Evolutionary conservation across 192 early-diverging fungal genomes (phyloP), one percentile per base, ranked within the genome.

Genomic region (Backusella australiensis): DNA sequence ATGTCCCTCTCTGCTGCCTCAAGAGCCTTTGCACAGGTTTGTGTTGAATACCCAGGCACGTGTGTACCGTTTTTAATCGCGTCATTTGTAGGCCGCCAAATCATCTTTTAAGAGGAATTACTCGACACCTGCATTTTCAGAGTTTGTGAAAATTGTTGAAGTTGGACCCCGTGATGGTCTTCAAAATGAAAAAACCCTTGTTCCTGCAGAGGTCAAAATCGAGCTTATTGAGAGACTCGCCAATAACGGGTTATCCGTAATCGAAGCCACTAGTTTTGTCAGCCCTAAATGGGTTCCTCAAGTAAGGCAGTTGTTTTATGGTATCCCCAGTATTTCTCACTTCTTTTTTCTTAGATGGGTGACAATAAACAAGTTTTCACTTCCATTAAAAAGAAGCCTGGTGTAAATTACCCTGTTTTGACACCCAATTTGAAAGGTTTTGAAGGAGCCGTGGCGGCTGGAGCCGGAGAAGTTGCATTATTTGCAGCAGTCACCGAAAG

Each of bases 201-300:
- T 99, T 46, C 91, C 95, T 15, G 90, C 95, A 6, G 88, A 87
- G 38, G 88, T 88, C 70, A 99, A 99, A 75, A 89, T 97, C 42
- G 84, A 90, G n/a, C 86, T 99, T 71, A 96, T 99, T 81, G 90
- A 96, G 78, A 82, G 84, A 32, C 89, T 99, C 7, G 83, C 93
- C 6, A 88, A 92, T 44, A 86, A 93, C 8, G 96, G 96, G 7
- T 86, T 99, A 35, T 82, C 88, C 0, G 93, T 93, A 1, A 89
- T 99, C 34, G 97, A 99, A 84, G 89, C 95, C 12, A 96, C 96
- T 1, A 93, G 94, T 71, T 98, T 99, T 85, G 97, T 99, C 32
- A 95, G 93, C 6, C 96, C 96, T 8, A 97, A 98, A 82, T 96
- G 94, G 94, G 96, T 99, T 1, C 97, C 97, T 41, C 94, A 95